A percentile compares a stretch with the other conserved stretches of the same genome.
Evolutionary conservation across 495 filamentous ascomycete genomes (phyloP).

Genomic region (Aspergillus coremiiformis): DNA sequence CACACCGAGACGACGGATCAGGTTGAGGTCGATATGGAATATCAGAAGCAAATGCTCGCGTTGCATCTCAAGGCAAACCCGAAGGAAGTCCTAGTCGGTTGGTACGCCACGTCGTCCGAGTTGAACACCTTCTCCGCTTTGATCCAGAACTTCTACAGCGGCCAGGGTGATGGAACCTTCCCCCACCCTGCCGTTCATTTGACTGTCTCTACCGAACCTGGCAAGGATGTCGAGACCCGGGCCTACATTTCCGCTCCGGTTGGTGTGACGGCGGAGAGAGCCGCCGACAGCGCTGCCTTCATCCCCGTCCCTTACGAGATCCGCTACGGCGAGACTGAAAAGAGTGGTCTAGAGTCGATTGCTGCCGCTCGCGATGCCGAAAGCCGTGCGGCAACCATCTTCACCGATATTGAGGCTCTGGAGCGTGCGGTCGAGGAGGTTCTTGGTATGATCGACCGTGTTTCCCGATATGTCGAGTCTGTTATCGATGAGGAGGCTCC

Average conservation of each 20-base stretch:
- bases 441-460: conserved; percentile 78
- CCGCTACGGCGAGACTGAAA: conserved; percentile 84
- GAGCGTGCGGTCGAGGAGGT: conserved; percentile 79
- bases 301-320: conserved; percentile 92
- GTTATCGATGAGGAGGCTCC: conserved; percentile 64
- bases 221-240: conserved; percentile 72
- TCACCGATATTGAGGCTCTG: conserved; percentile 81
- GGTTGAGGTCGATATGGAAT: conserved; percentile 99
- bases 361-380: conserved; percentile 72
- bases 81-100: conserved; percentile 87
- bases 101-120: conserved; percentile 94
- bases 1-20: conserved; percentile 98
- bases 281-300: conserved; percentile 90
- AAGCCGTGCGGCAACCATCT: conserved; percentile 59
- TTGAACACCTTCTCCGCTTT: conserved; percentile 96
- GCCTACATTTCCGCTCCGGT: conserved; percentile 94
- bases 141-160: conserved; percentile 99
- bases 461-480: conserved; percentile 78
- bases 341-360: conserved; percentile 82
- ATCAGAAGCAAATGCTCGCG: conserved; percentile 96
- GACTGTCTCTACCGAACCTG: conserved; percentile 82
- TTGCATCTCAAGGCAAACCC: conserved; percentile 91
- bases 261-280: conserved; percentile 88
- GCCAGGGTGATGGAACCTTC: conserved; percentile 91
- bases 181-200: conserved; percentile 94